Evolutionary conservation across 2,329 filamentous ascomycete genomes (phyloP), one percentile per base, ranked within the genome.

Genomic region (Mycogone perniciosa): DNA sequence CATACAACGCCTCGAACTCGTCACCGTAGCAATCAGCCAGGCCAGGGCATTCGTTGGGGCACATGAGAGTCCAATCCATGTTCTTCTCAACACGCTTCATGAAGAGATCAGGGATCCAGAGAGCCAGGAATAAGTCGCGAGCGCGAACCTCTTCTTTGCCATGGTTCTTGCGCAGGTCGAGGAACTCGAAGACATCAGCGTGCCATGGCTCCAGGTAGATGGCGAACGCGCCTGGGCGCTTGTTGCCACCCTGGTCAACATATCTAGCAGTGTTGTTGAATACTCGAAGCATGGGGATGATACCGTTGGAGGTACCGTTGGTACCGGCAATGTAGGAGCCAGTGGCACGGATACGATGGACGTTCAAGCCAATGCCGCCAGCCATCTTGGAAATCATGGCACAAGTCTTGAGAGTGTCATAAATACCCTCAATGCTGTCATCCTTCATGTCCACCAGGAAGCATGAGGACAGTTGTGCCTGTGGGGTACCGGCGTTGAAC

Each of bases 331-430:
- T 99, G 74, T 99, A 99, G 30, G 93, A 96, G 56, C 93, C 92
- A 49, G 93, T 99, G 56, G 93, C 89, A 71, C 93, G 90, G 64
- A 99, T 99, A 64, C 91, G 86, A 76, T 99, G 93, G 46, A 92
- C 85, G 65, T 99, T 97, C 58, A 99, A 79, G 63, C 93, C 93
- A 68, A 99, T 97, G 69, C 93, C 93, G 70, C 93, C 93, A 61
- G 93, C 93, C 74, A 93, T 97, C 82, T 99, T 99, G 66, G 93
- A 99, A 72, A 99, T 99, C 89, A 99, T 92, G 60, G 93, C 93
- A 73, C 93, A 99, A 1, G 89, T 97, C 84, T 99, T 99, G 62
- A 99, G 81, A 13, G 93, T 99, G 67, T 99, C 93, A 66, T 99
- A 99, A 68, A 99, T 99, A 61, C 93, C 93, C 60, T 99, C 93